A percentile compares a stretch with the other conserved stretches of the same genome.
phyloP scores from a whole-genome alignment of 1,139 yeast genomes.

The Pichia sp. region DNA sequence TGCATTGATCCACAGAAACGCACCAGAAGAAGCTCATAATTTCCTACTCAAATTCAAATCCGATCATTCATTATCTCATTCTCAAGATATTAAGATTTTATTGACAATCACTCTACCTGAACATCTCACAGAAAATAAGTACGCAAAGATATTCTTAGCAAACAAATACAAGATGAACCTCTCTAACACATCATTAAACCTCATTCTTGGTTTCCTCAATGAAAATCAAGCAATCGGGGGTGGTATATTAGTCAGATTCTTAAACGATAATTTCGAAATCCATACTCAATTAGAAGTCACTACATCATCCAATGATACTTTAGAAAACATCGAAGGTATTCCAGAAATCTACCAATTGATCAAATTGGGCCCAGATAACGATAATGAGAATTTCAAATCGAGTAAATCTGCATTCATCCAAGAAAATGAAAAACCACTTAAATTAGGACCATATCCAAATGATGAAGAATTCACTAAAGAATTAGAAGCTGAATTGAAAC shows the following conservation, averaged over 20 bases:
- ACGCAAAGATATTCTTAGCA: constrained; percentile 71
- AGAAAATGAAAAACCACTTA: constrained; percentile 71
- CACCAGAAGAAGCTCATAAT: constrained; percentile 58
- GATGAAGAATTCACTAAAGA: constrained; percentile 86
- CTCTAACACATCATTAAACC: constrained; percentile 81
- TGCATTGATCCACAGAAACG: constrained; percentile 68
- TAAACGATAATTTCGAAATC: constrained; percentile 84
- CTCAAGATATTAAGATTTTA: constrained; percentile 69
- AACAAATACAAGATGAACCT: constrained; percentile 75
- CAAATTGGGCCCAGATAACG: constrained; percentile 23
- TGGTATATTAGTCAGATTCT: constrained; percentile 75
- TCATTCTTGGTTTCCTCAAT: constrained; percentile 80
- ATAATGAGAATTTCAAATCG: constrained; percentile 21
- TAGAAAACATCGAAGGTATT: constrained; percentile 33
- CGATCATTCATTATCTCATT: constrained; percentile 78
- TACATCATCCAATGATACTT: constrained; percentile 25
- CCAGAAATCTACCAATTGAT: constrained; percentile 33
- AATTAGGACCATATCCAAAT: constrained; percentile 78
- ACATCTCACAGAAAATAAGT: constrained; percentile 78
- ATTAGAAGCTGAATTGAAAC: constrained; percentile 77
- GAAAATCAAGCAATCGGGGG: constrained; percentile 96
- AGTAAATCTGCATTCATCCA: constrained; percentile 17
- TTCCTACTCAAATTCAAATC: constrained; percentile 74
- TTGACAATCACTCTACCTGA: constrained; percentile 76
- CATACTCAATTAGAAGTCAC: constrained; percentile 48